Evolutionary conservation across 2,329 filamentous ascomycete genomes (phyloP).

Genomic region (Iodosphaeria phyllophila): DNA sequence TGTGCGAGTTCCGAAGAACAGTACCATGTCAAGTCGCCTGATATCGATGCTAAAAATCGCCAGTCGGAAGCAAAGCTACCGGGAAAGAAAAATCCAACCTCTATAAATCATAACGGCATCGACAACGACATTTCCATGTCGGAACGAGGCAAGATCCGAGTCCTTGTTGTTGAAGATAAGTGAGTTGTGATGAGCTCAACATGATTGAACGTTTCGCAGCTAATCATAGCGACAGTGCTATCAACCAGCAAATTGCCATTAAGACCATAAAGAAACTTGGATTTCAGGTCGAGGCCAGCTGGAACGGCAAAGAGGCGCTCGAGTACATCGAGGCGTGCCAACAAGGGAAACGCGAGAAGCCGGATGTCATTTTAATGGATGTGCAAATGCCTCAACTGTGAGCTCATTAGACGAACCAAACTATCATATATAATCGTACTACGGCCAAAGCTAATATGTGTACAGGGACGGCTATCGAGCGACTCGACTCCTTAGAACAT

Average conservation of each 20-base stretch:
- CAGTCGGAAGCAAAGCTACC: no score
- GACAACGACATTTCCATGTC: slow-evolving; percentile 26
- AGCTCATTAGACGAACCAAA: slow-evolving; percentile 59
- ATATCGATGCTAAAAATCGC: no score
- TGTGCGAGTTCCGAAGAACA: slow-evolving; percentile 49
- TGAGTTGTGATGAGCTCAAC: slow-evolving; percentile 23
- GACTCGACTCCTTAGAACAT: no score
- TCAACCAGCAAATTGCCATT: slow-evolving; percentile 60
- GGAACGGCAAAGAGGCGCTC: slow-evolving; percentile 64
- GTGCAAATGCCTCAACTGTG: slow-evolving; percentile 63
- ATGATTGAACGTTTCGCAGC: not conserved
- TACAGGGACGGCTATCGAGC: no score
- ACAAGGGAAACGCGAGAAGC: slow-evolving; percentile 30
- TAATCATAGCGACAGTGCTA: slow-evolving; percentile 21
- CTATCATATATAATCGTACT: slow-evolving; percentile 49
- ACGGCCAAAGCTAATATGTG: no score
- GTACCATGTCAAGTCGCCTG: no score
- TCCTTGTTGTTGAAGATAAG: slow-evolving; percentile 75
- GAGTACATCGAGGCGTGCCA: slow-evolving; percentile 47
- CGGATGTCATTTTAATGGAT: slow-evolving; percentile 65
- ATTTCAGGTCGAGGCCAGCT: slow-evolving; percentile 51
- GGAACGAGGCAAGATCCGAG: slow-evolving; percentile 43
- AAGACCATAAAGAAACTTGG: slow-evolving; percentile 58
- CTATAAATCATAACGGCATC: no score
- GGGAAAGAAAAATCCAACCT: no score